Evolutionary conservation across 805 yeast species (phyloP).

Genomic region (Candida schatavii): DNA sequence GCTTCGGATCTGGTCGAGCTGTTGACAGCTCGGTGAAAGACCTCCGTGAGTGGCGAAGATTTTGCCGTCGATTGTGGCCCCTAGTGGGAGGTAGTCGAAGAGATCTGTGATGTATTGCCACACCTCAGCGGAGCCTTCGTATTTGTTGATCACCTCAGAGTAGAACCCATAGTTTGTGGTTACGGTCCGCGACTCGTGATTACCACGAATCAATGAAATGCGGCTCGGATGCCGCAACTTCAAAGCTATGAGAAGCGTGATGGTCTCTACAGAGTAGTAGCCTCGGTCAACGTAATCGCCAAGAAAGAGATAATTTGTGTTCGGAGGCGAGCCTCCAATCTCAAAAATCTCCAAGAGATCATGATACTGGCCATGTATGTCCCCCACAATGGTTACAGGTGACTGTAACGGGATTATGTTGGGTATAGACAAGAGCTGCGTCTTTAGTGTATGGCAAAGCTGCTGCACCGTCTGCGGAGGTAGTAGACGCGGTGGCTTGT

Average conservation of each 20-base stretch:
- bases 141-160: slow-evolving; percentile 88
- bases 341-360: slow-evolving; percentile 89
- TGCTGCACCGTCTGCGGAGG: slow-evolving; percentile 41
- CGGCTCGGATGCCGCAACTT: slow-evolving; percentile 87
- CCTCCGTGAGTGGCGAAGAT: slow-evolving; percentile 98
- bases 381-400: slow-evolving; percentile 96
- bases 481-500: slow-evolving; percentile 40
- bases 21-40: slow-evolving; percentile 89
- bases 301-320: slow-evolving; percentile 85
- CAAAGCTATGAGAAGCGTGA: slow-evolving; percentile 73
- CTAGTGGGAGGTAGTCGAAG: slow-evolving; percentile 85
- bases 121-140: slow-evolving; percentile 66
- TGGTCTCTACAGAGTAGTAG: slow-evolving; percentile 89
- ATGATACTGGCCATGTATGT: slow-evolving; percentile 96
- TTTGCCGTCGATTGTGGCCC: slow-evolving; percentile 85
- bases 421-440: slow-evolving; percentile 72
- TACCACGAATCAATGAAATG: slow-evolving; percentile 82
- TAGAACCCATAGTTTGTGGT: slow-evolving; percentile 97
- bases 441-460: slow-evolving; percentile 75
- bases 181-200: slow-evolving; percentile 94
- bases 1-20: slow-evolving; percentile 85
- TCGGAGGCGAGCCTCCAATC: slow-evolving; percentile 91
- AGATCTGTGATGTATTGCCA: slow-evolving; percentile 91
- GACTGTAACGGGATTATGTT: slow-evolving; percentile 81
- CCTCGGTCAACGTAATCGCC: slow-evolving; percentile 98